Evolutionary conservation across 2,329 filamentous ascomycete genomes (phyloP).

Genomic region (Talaromyces sp.): DNA sequence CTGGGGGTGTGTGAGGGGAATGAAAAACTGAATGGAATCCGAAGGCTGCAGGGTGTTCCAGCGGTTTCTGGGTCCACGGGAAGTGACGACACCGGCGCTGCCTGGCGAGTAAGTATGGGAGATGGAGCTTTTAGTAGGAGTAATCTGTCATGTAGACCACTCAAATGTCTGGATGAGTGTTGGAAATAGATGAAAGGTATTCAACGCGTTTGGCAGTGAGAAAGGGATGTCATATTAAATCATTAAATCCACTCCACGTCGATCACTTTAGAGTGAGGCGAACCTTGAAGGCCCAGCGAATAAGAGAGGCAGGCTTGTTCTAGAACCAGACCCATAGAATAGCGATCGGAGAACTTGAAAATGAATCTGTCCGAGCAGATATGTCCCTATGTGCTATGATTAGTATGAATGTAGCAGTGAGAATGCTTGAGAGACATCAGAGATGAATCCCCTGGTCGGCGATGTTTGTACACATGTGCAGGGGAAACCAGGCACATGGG

Average conservation of each 20-base stretch:
- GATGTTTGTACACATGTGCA: too few species aligned
- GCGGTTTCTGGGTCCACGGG: slow-evolving; percentile 11
- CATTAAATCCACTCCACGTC: neutral
- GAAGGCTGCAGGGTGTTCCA: slow-evolving; percentile 9
- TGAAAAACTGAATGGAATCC: neutral
- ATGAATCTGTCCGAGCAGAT: neutral
- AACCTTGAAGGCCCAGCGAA: neutral
- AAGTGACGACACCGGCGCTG: slow-evolving; percentile 23
- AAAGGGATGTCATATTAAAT: neutral
- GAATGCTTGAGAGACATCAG: too few species aligned
- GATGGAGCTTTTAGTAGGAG: neutral
- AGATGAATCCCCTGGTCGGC: too few species aligned
- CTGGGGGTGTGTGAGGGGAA: neutral
- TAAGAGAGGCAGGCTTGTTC: neutral
- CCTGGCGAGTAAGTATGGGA: neutral
- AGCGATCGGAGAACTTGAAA: too few species aligned
- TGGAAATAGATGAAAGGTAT: too few species aligned
- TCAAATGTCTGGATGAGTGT: neutral
- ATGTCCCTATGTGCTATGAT: too few species aligned
- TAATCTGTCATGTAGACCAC: neutral
- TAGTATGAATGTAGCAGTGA: too few species aligned
- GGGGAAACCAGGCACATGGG: too few species aligned
- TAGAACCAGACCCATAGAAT: neutral
- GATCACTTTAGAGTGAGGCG: neutral
- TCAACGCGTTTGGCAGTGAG: neutral